These are phyloP conservation scores for Irpex sp. DNA, from an alignment of 1,284 basidiomycete genomes.

Conservation along the genomic window DNA sequence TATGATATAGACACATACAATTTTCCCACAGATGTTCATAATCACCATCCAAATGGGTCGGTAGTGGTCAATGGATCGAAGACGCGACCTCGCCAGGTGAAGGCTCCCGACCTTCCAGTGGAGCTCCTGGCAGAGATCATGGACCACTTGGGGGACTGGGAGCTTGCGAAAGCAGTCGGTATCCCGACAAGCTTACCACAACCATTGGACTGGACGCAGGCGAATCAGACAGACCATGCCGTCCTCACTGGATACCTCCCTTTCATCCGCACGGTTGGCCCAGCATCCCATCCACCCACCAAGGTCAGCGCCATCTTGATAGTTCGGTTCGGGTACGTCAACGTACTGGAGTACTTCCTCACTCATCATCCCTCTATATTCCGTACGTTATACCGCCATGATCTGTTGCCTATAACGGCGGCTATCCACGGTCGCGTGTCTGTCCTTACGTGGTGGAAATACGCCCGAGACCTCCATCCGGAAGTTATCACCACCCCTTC, in stretches of 20 bases:
- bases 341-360: constrained; percentile 78
- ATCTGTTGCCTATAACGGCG: constrained; percentile 79
- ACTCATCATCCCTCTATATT: constrained; percentile 71
- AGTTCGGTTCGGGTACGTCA: constrained; percentile 80
- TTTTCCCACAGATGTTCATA: constrained; percentile 48
- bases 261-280: constrained; percentile 64
- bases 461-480: constrained; percentile 65
- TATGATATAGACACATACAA: constrained; percentile 80
- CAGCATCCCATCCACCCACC: constrained; percentile 64
- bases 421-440: constrained; percentile 75
- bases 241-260: constrained; percentile 72
- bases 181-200: constrained; percentile 73
- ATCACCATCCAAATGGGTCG: constrained; percentile 16
- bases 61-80: constrained; percentile 21
- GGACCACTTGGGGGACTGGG: constrained; percentile 84
- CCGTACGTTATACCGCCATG: constrained; percentile 64
- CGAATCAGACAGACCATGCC: constrained; percentile 72
- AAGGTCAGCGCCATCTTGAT: constrained; percentile 71
- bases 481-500: constrained; percentile 62
- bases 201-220: constrained; percentile 77
- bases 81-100: constrained; percentile 32
- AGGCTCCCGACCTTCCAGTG: constrained; percentile 69
- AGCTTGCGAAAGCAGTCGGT: constrained; percentile 79
- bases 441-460: constrained; percentile 87
- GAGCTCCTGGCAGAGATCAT: constrained; percentile 83